Evolutionary conservation across 768 basidiomycete species (phyloP), one percentile per base, ranked within the genome.

Genomic region (Gymnopilus junonius): DNA sequence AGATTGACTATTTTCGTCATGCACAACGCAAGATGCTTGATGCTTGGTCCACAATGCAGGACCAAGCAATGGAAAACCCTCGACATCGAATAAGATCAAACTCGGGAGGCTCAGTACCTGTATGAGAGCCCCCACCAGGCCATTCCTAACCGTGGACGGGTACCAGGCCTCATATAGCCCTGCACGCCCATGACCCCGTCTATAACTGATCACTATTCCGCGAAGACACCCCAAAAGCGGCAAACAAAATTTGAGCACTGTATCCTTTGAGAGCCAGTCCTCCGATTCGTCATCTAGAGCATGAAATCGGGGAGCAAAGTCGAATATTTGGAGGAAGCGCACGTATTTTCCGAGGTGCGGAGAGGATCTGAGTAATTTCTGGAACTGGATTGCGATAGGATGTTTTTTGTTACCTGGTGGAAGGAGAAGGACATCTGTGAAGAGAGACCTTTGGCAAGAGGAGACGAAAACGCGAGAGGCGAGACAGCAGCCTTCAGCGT

Each of bases 191-290:
- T 35, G 15, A n/a, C n/a, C n/a, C 48, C 42, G 12, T 21, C 50
- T 37, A 53, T 31, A 27, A 64, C 12, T 25, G 25, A 48, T 48
- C 35, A 31, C 27, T 15, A 21, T 32, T 23, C 58, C 63, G 32
- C 27, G n/a, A 15, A 51, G 50, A 14, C 23, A 17, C 21, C 17
- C 15, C n/a, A 35, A 42, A 20, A 59, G 32, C 35, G n/a, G 51
- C 12, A 58, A 21, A 48, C 45, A 48, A 14, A 35, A 50, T 23
- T 32, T 48, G 34, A 64, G 32, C 43, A 25, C 25, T 8, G 45
- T 48, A 27, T 48, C 45, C 23, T 48, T 48, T 25, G 45, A 8
- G 8, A 48, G 37, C 55, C 21, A 64, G 58, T 45, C 59, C 59
- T 29, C 53, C 35, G 55, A 56, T n/a, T 32, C n/a, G 8, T 35